A percentile compares a stretch with the other conserved stretches of the same genome.
phyloP scores from a whole-genome alignment of 371 early-diverging fungal species.

The Nematocida displodere region DNA sequence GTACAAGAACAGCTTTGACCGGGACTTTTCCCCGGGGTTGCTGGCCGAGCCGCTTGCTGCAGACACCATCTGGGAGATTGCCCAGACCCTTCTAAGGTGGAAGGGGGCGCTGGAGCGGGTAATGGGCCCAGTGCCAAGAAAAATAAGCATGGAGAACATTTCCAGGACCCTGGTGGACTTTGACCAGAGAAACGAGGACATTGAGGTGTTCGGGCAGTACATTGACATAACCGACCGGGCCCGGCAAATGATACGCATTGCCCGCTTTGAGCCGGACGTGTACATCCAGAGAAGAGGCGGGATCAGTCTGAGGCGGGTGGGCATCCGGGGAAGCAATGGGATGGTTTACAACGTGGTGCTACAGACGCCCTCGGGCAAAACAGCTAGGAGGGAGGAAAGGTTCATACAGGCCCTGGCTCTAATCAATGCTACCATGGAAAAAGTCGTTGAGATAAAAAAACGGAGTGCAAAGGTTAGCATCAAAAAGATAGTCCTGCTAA shows the following conservation, averaged over 20 bases:
- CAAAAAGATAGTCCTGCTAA: constrained; percentile 36
- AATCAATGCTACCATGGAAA: constrained; percentile 15
- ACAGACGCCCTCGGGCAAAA: constrained; percentile 30
- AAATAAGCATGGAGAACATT: constrained; percentile 33
- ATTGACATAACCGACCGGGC: constrained; percentile 56
- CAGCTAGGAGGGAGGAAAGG: constrained; percentile 36
- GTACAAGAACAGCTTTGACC: constrained; percentile 42
- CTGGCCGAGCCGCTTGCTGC: neutral
- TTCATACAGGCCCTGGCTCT: constrained; percentile 45
- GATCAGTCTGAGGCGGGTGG: constrained; percentile 40
- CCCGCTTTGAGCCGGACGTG: constrained; percentile 43
- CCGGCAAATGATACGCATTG: constrained; percentile 48
- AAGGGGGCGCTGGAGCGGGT: constrained; percentile 24
- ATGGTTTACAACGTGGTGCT: constrained; percentile 46
- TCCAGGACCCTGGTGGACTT: constrained; percentile 41
- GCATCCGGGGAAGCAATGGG: constrained; percentile 53
- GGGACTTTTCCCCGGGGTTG: constrained; percentile 12
- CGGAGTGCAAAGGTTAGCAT: constrained; percentile 19
- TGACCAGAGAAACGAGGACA: constrained; percentile 39
- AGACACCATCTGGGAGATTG: constrained; percentile 19
- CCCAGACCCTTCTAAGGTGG: constrained; percentile 38
- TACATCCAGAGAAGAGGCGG: constrained; percentile 39
- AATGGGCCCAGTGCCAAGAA: constrained; percentile 22
- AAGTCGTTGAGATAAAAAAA: constrained; percentile 25
- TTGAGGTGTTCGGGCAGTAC: constrained; percentile 55